These are phyloP conservation scores for Talaromyces sp. DNA, from an alignment of 2,329 filamentous ascomycete species.

Conservation along the genomic window DNA sequence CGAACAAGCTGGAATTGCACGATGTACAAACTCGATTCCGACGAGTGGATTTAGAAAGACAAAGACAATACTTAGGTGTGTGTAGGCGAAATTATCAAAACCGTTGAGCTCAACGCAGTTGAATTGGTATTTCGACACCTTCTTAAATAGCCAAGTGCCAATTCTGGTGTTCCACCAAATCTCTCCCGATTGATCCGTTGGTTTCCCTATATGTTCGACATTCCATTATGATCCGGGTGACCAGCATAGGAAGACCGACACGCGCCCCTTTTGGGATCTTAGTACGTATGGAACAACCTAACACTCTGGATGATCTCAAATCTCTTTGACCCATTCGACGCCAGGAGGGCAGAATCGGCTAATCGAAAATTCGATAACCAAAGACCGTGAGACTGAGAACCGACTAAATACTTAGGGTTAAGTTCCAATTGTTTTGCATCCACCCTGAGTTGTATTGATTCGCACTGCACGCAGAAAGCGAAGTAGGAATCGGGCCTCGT, in stretches of 20 bases:
- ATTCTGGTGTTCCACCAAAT: conserved; percentile 50
- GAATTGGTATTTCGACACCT: conserved; percentile 16
- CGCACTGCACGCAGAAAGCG: conserved; percentile 25
- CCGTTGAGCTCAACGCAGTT: conserved; percentile 36
- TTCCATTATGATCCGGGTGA: conserved; percentile 60
- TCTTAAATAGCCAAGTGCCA: conserved; percentile 45
- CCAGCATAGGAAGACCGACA: conserved; percentile 56
- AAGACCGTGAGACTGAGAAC: conserved; percentile 68
- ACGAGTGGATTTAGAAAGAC: conserved; percentile 51
- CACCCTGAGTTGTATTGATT: conserved; percentile 50
- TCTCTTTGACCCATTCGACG: conserved; percentile 34
- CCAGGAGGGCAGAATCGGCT: conserved; percentile 45
- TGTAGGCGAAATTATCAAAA: conserved; percentile 38
- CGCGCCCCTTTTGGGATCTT: conserved; percentile 40
- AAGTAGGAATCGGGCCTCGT: conserved; percentile 35
- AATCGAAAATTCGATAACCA: conserved; percentile 70
- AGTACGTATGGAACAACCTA: conserved; percentile 45
- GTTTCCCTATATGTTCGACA: conserved; percentile 47
- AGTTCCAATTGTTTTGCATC: conserved; percentile 73
- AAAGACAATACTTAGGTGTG: conserved; percentile 38
- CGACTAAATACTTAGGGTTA: conserved; percentile 88
- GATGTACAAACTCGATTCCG: conserved; percentile 47
- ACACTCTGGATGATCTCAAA: conserved; percentile 40
- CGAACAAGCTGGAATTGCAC: conserved; percentile 27
- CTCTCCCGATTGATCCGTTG: conserved; percentile 44